These are phyloP conservation scores for Lupinus albus DNA, from an alignment of 306 rosid genomes.

Conservation along the genomic window DNA sequence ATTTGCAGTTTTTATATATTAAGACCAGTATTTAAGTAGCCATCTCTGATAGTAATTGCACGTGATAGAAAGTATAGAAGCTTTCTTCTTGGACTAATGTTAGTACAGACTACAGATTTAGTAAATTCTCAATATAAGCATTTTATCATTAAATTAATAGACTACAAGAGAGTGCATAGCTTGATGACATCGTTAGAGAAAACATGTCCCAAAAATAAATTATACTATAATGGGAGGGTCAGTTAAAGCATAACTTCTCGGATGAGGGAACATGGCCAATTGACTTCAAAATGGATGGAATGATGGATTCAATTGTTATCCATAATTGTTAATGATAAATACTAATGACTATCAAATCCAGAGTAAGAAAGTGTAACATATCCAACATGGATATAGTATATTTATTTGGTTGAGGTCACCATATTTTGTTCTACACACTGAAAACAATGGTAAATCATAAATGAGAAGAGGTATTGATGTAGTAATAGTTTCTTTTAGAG, in stretches of 20 bases:
- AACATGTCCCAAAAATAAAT: background rate
- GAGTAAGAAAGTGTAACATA: background rate
- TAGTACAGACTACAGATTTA: too few species aligned
- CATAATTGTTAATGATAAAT: background rate
- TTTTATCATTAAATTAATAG: too few species aligned
- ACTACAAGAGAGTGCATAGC: constrained; percentile 8
- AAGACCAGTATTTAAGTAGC: constrained; percentile 1
- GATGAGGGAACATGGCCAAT: background rate
- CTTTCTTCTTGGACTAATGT: background rate
- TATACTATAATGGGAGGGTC: background rate
- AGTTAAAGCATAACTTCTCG: background rate
- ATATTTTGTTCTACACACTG: constrained; percentile 1
- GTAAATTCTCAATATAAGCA: too few species aligned
- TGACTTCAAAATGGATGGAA: background rate
- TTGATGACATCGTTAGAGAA: constrained; percentile 19
- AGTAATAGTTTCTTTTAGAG: constrained; percentile 39
- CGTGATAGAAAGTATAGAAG: background rate
- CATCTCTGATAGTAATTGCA: background rate
- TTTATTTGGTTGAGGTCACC: constrained; percentile 3
- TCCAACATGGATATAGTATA: too few species aligned
- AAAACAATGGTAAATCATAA: constrained; percentile 22
- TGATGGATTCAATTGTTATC: background rate
- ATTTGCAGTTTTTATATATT: background rate
- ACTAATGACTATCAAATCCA: background rate
- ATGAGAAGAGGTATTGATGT: background rate